Conservation (phyloP, 2,329 filamentous ascomycete species). For the Chalaropsis ovoidea region DNA sequence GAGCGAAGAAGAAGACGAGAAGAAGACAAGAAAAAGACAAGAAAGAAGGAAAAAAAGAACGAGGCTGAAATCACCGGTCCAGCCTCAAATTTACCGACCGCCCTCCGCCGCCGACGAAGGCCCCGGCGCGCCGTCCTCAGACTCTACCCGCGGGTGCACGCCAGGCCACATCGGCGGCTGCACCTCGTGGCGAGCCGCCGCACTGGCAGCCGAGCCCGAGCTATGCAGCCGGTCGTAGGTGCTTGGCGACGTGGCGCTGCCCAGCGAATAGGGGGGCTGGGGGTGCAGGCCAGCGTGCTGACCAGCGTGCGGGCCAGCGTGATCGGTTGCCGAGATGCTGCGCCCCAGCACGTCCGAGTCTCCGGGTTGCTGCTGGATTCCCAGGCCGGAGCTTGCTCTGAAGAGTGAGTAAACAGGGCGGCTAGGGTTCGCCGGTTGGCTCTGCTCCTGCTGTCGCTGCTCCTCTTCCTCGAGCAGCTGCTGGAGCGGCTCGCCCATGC, state of each 20-base stretch:
- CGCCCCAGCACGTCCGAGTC: neutral
- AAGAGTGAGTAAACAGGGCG: constrained; percentile 7
- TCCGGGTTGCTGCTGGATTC: neutral
- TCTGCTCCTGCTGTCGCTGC: constrained; percentile 5
- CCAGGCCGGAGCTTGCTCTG: constrained; percentile 1
- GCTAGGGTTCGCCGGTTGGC: neutral
- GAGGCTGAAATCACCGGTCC: neutral
- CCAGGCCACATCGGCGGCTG: constrained; percentile 24
- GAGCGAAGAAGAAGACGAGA: too few relatives aligned
- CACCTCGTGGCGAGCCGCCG: neutral
- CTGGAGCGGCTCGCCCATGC: constrained; percentile 48
- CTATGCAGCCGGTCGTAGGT: neutral
- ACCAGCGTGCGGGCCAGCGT: neutral
- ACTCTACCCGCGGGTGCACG: constrained; percentile 10
- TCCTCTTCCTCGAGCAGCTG: constrained; percentile 48
- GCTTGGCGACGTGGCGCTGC: neutral
- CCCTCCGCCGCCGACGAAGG: neutral
- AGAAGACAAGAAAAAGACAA: too few relatives aligned
- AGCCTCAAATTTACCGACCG: neutral
- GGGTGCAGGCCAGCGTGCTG: too few relatives aligned
- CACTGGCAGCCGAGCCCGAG: neutral
- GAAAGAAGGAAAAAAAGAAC: neutral
- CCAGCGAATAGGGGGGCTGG: neutral
- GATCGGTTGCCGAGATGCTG: constrained; percentile 1
- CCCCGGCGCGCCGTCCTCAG: neutral